Conservation (phyloP, 208 protist genomes). For the Strigomonas culicis region DNA sequence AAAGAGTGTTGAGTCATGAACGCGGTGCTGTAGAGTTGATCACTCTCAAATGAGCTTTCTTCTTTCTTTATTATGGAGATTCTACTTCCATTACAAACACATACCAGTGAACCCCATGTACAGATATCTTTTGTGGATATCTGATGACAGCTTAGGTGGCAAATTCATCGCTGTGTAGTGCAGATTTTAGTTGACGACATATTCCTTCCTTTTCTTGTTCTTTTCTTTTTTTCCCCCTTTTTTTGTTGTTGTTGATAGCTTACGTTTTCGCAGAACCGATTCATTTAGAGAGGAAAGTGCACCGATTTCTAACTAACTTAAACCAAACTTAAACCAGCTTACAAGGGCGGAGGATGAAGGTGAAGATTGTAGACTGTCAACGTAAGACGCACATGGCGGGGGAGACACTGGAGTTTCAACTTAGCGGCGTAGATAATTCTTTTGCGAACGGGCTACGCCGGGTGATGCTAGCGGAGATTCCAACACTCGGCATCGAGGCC, state of each 20-base stretch:
- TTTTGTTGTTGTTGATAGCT: conserved; percentile 2
- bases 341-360: conserved; percentile 32
- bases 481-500: conserved; percentile 96
- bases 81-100: no score
- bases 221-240: conserved; percentile 13
- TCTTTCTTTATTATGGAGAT: conserved; percentile 11
- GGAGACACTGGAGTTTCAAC: conserved; percentile 88
- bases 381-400: conserved; percentile 74
- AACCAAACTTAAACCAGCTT: not conserved
- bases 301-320: not conserved
- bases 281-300: not conserved
- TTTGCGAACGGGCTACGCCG: conserved; percentile 97
- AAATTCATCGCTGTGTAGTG: no score
- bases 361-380: conserved; percentile 77
- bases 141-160: no score
- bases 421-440: conserved; percentile 85
- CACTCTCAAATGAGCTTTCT: not conserved
- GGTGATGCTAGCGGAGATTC: conserved; percentile 99
- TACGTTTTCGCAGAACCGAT: not conserved
- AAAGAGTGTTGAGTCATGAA: not conserved
- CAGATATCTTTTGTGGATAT: no score
- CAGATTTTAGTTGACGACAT: not conserved
- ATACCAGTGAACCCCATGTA: no score
- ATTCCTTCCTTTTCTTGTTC: conserved; percentile 13
- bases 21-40: not conserved